These are phyloP conservation scores for Cyberlindnera xishuangbannaensis DNA, from an alignment of 805 yeast genomes.

Conservation along the genomic window DNA sequence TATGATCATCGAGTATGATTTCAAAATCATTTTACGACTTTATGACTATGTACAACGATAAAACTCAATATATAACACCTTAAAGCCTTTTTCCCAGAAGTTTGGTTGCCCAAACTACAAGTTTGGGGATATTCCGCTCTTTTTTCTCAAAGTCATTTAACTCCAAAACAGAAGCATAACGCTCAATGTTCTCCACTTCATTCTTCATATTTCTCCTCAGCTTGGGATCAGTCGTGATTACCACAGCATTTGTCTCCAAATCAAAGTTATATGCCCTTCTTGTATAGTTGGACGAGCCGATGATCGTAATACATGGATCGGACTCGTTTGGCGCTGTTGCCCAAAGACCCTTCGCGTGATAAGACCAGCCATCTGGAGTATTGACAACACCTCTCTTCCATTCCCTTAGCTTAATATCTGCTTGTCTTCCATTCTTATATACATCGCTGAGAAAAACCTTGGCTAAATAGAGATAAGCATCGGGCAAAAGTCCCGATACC, in stretches of 20 bases:
- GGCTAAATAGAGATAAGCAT: constrained; percentile 77
- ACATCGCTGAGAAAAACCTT: constrained; percentile 57
- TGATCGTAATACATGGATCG: constrained; percentile 66
- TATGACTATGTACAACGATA: too few species aligned
- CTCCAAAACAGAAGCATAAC: constrained; percentile 45
- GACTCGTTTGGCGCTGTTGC: constrained; percentile 49
- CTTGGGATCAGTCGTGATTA: constrained; percentile 61
- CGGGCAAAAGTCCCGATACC: constrained; percentile 74
- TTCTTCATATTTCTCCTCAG: constrained; percentile 50
- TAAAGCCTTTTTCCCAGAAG: constrained; percentile 52
- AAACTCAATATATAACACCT: constrained; percentile 1
- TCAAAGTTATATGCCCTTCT: constrained; percentile 83
- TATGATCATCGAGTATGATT: background rate
- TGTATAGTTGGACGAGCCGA: constrained; percentile 94
- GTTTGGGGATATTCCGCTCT: constrained; percentile 55
- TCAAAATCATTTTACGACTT: background rate
- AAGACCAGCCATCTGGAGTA: constrained; percentile 86
- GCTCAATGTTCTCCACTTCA: constrained; percentile 59
- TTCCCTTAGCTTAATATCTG: constrained; percentile 56
- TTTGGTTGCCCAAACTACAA: constrained; percentile 64
- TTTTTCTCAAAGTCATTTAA: constrained; percentile 57
- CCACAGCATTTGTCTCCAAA: constrained; percentile 79
- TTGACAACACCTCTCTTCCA: constrained; percentile 88
- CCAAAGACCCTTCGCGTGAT: constrained; percentile 98
- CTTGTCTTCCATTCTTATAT: constrained; percentile 32